Base-by-base conservation (phyloP, 805 yeast species). In the Lachancea dasiensis region DNA sequence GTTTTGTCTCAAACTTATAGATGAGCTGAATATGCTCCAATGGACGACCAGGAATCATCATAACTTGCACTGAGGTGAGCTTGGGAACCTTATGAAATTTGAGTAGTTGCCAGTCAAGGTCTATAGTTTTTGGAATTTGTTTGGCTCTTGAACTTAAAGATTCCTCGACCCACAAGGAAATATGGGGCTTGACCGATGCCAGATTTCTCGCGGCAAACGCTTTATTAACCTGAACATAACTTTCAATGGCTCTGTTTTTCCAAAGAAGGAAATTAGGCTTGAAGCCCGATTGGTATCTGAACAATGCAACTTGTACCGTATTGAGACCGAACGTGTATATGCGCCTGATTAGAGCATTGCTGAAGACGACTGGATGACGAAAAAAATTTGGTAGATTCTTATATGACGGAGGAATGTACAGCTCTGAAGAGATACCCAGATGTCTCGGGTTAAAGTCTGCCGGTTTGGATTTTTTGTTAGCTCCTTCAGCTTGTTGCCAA, bases 161-260 rank as follows among this genome's bases (percentile, higher is more conserved):
- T 33, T 73, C 73, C 43, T 70, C 75, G 6, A 78, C 85, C 77
- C 80, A 79, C n/a, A 77, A 65, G 2, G 81, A 70, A 16, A 78
- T 64, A 11, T 60, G 52, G 28, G 67, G 64, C 40, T 66, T 67
- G 9, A 77, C 64, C 10, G 68, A 50, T 23, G 60, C 64, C 31
- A 86, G 53, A 46, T 79, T 68, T 22, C 67, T 68, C 14, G 67
- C 56, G 2, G 95, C 90, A 67, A 89, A 89, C 2, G 86, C 79
- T 52, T 79, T 77, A 63, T 89, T 86, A n/a, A 85, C 81, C 40
- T 75, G 74, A 20, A 81, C 82, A 58, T 78, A 87, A 35, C 68
- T 68, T 49, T 86, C 86, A 49, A 89, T 77, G 6, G 95, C 95
- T 21, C 71, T 72, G 60, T 86, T 90, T 59, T 84, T 85, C 95